phyloP scores from a whole-genome alignment of 352 stramenopile species.

The Poterioochromonas sp. region DNA sequence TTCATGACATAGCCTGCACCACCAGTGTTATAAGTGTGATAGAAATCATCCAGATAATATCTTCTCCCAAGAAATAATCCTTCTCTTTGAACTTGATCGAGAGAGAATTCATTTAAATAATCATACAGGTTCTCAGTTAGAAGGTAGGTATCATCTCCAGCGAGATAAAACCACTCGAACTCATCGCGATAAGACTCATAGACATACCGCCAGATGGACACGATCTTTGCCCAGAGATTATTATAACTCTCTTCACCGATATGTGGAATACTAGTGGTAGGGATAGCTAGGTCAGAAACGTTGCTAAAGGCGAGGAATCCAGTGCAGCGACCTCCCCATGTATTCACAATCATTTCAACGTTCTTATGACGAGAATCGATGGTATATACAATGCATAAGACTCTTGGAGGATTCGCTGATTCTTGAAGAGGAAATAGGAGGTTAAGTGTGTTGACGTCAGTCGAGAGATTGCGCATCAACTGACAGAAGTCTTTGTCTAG shows the following conservation, averaged over 20 bases:
- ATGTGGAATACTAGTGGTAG: background rate
- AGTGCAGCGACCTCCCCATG: background rate
- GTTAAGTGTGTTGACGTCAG: no score
- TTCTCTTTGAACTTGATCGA: background rate
- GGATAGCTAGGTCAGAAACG: background rate
- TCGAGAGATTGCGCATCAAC: no score
- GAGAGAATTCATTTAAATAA: background rate
- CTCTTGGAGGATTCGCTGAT: no score
- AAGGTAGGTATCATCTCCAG: background rate
- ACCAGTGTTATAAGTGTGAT: background rate
- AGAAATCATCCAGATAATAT: background rate
- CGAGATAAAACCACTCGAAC: background rate
- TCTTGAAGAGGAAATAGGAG: no score
- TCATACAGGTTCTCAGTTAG: background rate
- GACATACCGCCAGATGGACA: background rate
- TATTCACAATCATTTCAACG: background rate
- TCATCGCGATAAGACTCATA: background rate
- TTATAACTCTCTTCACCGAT: background rate
- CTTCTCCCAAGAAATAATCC: background rate
- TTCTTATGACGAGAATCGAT: background rate
- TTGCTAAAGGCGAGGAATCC: background rate
- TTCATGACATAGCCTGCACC: background rate
- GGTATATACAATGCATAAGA: no score
- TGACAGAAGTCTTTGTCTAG: no score
- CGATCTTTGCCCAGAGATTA: background rate